phyloP scores from a whole-genome alignment of 805 yeast species.

The Ogataea ramenticola region DNA sequence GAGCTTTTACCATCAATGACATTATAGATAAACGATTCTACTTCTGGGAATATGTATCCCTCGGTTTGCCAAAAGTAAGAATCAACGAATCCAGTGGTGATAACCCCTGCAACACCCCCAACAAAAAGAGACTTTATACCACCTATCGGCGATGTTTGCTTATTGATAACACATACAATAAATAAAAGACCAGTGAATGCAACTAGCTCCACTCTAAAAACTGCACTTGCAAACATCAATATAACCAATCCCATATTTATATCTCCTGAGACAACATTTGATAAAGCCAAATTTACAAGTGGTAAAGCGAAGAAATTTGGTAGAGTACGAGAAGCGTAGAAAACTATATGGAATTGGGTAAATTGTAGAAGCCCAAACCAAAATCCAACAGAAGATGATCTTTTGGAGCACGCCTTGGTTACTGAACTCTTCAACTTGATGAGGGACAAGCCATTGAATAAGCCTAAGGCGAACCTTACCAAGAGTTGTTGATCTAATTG shows the following conservation, averaged over 20 bases:
- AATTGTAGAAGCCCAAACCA: slow-evolving; percentile 57
- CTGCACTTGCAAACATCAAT: slow-evolving; percentile 54
- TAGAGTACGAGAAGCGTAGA: slow-evolving; percentile 74
- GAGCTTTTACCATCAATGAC: slow-evolving; percentile 66
- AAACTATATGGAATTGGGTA: slow-evolving; percentile 74
- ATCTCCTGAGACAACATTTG: slow-evolving; percentile 43
- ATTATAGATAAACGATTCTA: slow-evolving; percentile 66
- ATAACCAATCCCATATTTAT: slow-evolving; percentile 40
- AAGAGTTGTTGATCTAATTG: slow-evolving; percentile 46
- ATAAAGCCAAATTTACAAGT: slow-evolving; percentile 48
- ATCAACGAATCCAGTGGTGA: slow-evolving; percentile 48
- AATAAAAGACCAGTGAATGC: slow-evolving; percentile 46
- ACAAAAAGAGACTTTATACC: slow-evolving; percentile 31
- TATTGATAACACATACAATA: slow-evolving; percentile 36
- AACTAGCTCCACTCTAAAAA: slow-evolving; percentile 69
- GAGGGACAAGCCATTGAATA: slow-evolving; percentile 49
- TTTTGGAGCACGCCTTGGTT: slow-evolving; percentile 14
- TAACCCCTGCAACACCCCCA: slow-evolving; percentile 49
- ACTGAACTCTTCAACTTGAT: slow-evolving; percentile 41
- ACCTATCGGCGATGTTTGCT: slow-evolving; percentile 37
- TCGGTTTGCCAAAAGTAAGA: slow-evolving; percentile 64
- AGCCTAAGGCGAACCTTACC: slow-evolving; percentile 56
- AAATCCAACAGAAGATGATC: slow-evolving; percentile 26
- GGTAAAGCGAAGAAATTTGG: slow-evolving; percentile 89
- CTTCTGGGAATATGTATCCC: slow-evolving; percentile 53